Base-by-base conservation (phyloP, 2,329 filamentous ascomycete species). In the Phaeophleospora eucalypticola region DNA sequence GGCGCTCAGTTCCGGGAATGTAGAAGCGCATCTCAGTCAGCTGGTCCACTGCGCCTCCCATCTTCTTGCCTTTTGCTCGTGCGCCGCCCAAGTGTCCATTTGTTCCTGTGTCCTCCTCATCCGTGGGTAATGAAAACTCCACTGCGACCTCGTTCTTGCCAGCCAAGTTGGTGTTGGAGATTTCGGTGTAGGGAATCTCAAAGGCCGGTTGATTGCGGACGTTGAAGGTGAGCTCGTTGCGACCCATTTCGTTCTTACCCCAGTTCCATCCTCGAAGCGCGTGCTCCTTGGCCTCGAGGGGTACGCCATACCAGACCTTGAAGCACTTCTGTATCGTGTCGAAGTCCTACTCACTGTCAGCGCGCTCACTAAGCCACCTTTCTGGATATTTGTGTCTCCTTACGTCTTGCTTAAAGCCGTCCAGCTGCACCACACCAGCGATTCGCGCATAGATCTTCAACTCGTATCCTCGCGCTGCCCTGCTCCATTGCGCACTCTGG, bases 21-120 rank as follows among this genome's bases (percentile, higher is more conserved):
- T 98, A 98, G 74, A 98, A 96, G 52, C 93, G 84, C 88, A 98
- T 96, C 73, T 98, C 93, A 15, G 96, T 90, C 38, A 98, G 78
- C 71, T 98, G 91, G 63, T 98, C 93, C 50, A 83, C 82, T 18
- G 88, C 89, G 15, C 88, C 90, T 3, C 87, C 87, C 20, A 89
- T 86, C 72, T 96, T 97, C 66, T 87, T 90, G 53, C 91, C 90
- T 60, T 87, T 85, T 47, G 77, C 83, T 58, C 76, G 79, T 61
- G 83, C 86, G 63, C 87, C 87, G 20, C 85, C 86, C 21, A 89
- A 75, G 54, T 83, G 76, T 43, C 83, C 85, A 64, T 89, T 89
- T 21, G 82, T 82, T 43, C 84, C 83, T 24, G 84, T 86, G 53
- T 85, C 85, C 29, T 83, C 79, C 52, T 81, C 81, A 58, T 88